A percentile compares a stretch with the other conserved stretches of the same genome.
phyloP scores from a whole-genome alignment of 192 early-diverging fungal species.

The Backusella morwellensis region DNA sequence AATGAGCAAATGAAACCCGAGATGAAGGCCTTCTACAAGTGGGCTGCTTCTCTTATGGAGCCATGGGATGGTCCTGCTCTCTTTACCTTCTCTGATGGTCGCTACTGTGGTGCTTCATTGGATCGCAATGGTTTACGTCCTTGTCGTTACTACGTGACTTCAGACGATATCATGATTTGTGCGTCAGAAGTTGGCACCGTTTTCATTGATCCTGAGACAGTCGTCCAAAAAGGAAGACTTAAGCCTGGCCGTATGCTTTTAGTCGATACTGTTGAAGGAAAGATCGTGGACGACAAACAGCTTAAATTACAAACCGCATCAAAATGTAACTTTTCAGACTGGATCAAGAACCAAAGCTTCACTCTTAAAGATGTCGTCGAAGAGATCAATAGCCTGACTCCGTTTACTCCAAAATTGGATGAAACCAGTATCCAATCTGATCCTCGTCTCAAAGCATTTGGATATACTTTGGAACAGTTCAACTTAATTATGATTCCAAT shows the following conservation, averaged over 20 bases:
- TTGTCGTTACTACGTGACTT: conserved; percentile 94
- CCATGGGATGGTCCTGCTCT: conserved; percentile 98
- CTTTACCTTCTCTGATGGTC: conserved; percentile 97
- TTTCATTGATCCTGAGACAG: conserved; percentile 71
- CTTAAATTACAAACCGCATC: conserved; percentile 78
- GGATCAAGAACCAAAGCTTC: conserved; percentile 86
- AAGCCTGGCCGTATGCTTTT: conserved; percentile 97
- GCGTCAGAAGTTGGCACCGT: conserved; percentile 98
- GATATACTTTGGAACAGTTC: conserved; percentile 92
- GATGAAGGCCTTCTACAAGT: conserved; percentile 95
- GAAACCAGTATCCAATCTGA: conserved; percentile 60
- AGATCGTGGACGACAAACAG: conserved; percentile 88
- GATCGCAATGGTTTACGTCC: conserved; percentile 98
- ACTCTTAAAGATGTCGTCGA: conserved; percentile 60
- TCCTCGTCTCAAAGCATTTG: conserved; percentile 83
- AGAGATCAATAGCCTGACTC: conserved; percentile 29
- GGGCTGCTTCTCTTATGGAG: conserved; percentile 98
- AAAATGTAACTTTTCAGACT: conserved; percentile 74
- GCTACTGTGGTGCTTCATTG: conserved; percentile 93
- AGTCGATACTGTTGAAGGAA: conserved; percentile 90
- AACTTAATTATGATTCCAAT: conserved; percentile 89
- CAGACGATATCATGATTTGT: conserved; percentile 94
- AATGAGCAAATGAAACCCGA: conserved; percentile 81
- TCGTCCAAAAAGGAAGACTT: conserved; percentile 90
- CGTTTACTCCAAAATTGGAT: conserved; percentile 52